Evolutionary conservation across 2,329 filamentous ascomycete genomes (phyloP), one percentile per base, ranked within the genome.

Genomic region (Nemania diffusa): DNA sequence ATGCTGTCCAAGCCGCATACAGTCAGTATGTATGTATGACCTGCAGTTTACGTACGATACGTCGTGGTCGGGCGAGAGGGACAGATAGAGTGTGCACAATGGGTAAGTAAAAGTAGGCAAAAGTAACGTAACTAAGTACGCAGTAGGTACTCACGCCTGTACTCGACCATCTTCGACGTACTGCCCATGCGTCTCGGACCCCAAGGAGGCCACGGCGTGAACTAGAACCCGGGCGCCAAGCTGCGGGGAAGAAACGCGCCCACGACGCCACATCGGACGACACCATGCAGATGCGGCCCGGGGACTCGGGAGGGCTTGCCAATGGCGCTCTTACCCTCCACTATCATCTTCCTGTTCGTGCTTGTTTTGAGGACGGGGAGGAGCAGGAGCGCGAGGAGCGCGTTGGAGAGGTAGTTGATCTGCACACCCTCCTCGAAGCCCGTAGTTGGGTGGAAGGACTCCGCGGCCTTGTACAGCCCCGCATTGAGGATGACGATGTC

Each of bases 381-480:
- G 5, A 87, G 58, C 0, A 85, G 75, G 0, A 85, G 70, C 0
- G 78, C 79, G 0, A 88, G 76, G 0, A 87, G 73, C 6, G 83
- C 78, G 0, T 83, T 87, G 22, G 79, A 82, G 62, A 88, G 77
- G 13, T 85, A 84, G 64, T 88, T 87, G 48, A 83, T 79, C 0
- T 84, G 84, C 32, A 87, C 72, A 2, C 76, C 80, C 22, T 76
- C 75, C 68, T 88, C 85, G 0, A 78, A 74, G 3, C 24, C 32
- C 0, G 80, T 82, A 0, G 74, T 13, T 4, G 60, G 13, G 6
- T 51, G 62, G 24, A 69, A 27, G 6, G 22, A 42, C 24, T 64
- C 62, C 11, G 5, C 22, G 73, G 15, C 81, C 67, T 60, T 66
- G 22, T 17, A 46, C 13, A 73, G 9, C 0, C 80, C 75, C 1